Evolutionary conservation across 306 rosid species (phyloP), one percentile per base, ranked within the genome.

Genomic region (Cicer judaicum): DNA sequence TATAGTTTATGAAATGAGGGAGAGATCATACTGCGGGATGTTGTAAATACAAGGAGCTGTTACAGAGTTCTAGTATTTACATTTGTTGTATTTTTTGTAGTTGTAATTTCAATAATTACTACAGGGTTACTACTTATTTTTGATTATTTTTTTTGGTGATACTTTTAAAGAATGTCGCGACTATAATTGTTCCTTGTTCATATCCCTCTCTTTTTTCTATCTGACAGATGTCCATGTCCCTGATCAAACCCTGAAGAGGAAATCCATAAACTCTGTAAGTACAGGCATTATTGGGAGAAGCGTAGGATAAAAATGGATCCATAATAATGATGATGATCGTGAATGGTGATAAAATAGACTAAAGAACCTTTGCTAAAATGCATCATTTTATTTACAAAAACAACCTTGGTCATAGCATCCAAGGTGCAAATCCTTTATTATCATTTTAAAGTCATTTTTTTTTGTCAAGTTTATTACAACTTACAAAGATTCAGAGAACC

Each of bases 1-100:
- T 69, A 14, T 70, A 15, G 66, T 46, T 14, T 57, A 21, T 34
- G 43, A 62, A 15, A 65, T 34, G 21, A 29, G 36, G 50, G 8
- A 55, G 19, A 18, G 21, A 74, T 1, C 21, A 53, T 61, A 75
- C 71, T 78, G 81, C 80, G 72, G 85, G 74, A 79, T 68, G 66
- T 69, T 80, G 92, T 84, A 80, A 68, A 79, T 85, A 60, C 70
- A 61, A n/a, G 68, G 73, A 67, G 79, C 49, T 49, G 14, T 53
- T 5, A 11, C 36, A 6, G 71, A 40, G 83, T 78, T 79, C 78
- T 55, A 50, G 66, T 62, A 70, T 83, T 72, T 71, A 21, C 84
- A 72, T 24, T 60, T 74, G 62, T 78, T 70, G 12, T 70, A 8
- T 24, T 60, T 74, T 67, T 78, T 70, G 7, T 70, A 8, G 2